Base-by-base conservation (phyloP, 768 basidiomycete genomes). In the Pleurotus citrinopileatus region DNA sequence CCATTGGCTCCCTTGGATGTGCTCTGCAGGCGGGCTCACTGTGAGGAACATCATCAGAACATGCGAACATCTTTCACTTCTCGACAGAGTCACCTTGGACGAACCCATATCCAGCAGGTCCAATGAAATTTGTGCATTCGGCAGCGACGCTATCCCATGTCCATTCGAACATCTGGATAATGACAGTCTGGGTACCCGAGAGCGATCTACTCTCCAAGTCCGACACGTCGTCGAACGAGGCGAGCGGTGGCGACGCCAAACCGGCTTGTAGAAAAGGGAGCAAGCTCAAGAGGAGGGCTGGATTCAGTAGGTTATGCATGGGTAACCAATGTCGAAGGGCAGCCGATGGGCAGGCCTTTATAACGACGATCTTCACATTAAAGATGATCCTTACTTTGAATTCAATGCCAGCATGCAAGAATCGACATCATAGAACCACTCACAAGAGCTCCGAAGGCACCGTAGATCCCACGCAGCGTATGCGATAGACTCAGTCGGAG, bases 121-220 rank as follows among this genome's bases (percentile, higher is more conserved):
- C 86, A 37, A 88, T 73, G 62, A 86, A 87, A 50, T 70, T 71
- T 3, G 74, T 79, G 67, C 86, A 89, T 65, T 89, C 86, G 2
- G 74, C 61, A 0, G 84, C 85, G 42, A 89, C 62, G 55, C 81
- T 78, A 54, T 73, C 71, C 80, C 80, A 82, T 9, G 63, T 75
- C 86, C 86, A 87, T 61, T 86, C 76, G 60, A 87, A 89, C 79
- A 89, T 81, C 65, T 87, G 83, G 13, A 82, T 75, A 61, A 87
- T 86, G 56, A 86, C 83, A 2, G 65, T 68, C 54, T 78, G 79
- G 36, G 53, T 23, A 25, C 60, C 63, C 15, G 60, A 53, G 3
- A 64, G 64, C 12, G 61, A 59, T 27, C 64, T 60, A 28, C 25
- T 10, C 3, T 9, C 38, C 13, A 58, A 42, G 9, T n/a, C 8